Base-by-base conservation (phyloP, 2,329 filamentous ascomycete species). In the Arthrobotrys musiformis region DNA sequence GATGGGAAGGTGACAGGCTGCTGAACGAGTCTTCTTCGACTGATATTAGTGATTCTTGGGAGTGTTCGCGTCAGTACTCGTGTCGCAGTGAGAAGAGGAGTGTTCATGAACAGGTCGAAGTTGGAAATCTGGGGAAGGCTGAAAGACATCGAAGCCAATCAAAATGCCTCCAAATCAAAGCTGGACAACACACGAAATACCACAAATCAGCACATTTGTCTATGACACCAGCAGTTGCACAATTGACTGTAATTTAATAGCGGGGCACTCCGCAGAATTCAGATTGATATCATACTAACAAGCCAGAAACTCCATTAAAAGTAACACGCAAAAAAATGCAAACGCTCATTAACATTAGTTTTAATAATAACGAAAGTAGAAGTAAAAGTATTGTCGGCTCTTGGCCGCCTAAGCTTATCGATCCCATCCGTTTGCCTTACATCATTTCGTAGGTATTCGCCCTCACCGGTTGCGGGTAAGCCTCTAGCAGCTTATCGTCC, bases 181-280 rank as follows among this genome's bases (percentile, higher is more conserved):
- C 70, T 24, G 24, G 22, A 22, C 63, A 68, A 75, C 70, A 19
- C 70, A 69, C 28, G 61, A 69, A 48, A 69, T 69, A 33, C 64
- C 54, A 58, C 54, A 58, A 11, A 58, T 3, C 0, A 17, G 4
- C 30, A 2, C 50, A 6, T 35, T 22, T 35, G 28, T 30, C 15
- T 50, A 11, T 7, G 52, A 17, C 26, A 42, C 37, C 24, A 22
- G 26, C 17, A 17, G 19, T 40, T 24, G 19, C n/a, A 56, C 4
- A n/a, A n/a, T 22, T 13, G n/a, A 24, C n/a, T n/a, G n/a, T 44
- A 9, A 58, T 19, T 22, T 22, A 28, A 46, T 3, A 17, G 54
- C 33, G 33, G 30, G 5, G 54, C 26, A 56, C 30, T 58, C 30
- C 30, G 7, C 50, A 35, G 22, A 35, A 4, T 22, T 56, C 30